Evolutionary conservation across 345 rosid genomes (phyloP), one percentile per base, ranked within the genome.

Genomic region (Xanthoceras sorbifolium): DNA sequence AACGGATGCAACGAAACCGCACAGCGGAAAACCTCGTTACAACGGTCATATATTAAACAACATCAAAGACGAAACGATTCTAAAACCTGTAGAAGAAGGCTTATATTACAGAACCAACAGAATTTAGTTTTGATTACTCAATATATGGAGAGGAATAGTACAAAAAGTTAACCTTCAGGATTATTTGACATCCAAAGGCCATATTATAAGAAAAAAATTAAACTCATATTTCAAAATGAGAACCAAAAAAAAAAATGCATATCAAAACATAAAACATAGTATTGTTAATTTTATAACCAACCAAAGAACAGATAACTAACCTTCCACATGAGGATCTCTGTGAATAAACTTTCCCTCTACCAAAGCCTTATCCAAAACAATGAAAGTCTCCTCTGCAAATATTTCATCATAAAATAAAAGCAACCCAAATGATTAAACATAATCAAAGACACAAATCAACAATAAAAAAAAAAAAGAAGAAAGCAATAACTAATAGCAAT

Each of bases 341-440:
- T 84, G 92, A 83, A 77, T 77, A 69, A 89, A 85, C 40, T 82
- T 80, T 63, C 91, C 93, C 28, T 83, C 77, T 0, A 92, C 57
- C 76, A 91, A 66, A 50, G 87, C 94, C 83, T 88, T 93, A 80
- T 93, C 95, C 81, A 96, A 76, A 25, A 93, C 87, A 80, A 96
- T 93, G 82, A 96, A 93, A 72, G 98, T 96, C 73, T 89, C 78
- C 87, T 96, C 97, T 96, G 97, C 81, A 57, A 80, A 65, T 64
- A 25, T 67, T 31, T 36, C 63, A 77, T 12, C 52, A 57, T 0
- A 73, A 23, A 75, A 68, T 20, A 54, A 70, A 23, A 71, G 22
- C 17, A 34, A 72, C 12, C 62, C 68, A 48, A 40, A 32, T 60
- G 20, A 40, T 4, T 11, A 60, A 65, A 28, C 10, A 52, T 22